Evolutionary conservation across 2,329 filamentous ascomycete genomes (phyloP), one percentile per base, ranked within the genome.

Genomic region (Monilinia laxa): DNA sequence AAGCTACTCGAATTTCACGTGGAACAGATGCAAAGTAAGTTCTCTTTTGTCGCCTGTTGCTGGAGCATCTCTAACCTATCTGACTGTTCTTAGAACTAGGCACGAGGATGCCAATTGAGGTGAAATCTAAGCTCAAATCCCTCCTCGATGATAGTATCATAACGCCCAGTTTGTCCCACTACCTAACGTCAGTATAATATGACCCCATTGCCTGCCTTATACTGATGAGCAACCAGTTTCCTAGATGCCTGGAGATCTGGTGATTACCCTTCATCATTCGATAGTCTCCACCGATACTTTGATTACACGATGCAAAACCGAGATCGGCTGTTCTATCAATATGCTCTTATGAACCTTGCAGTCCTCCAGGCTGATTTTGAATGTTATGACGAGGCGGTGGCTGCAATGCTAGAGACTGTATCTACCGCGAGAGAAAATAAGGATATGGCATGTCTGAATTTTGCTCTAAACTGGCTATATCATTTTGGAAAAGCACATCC

Each of bases 341-440:
- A 97, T 76, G 95, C 95, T 0, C 81, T 98, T 18, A 88, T 99
- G 75, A 97, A 97, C 75, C 85, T 97, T 67, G 94, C 93, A 4
- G 92, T 97, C 45, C 84, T 98, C 5, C 94, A 99, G 75, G 92
- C 93, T 20, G 95, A 98, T 77, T 98, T 98, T 80, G 93, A 93
- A 57, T 97, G 92, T 75, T 89, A 93, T 76, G 85, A 87, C 52
- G 93, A 98, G 78, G 94, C 94, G 7, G 85, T 98, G n/a, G 87
- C 92, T 14, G 91, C 94, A 16, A 97, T 99, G 88, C 88, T 96
- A 54, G 95, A 98, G 77, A 93, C 94, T 0, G 93, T 99, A 45
- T 89, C 93, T 0, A 96, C 93, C n/a, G 95, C 95, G 0, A 84
- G 94, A 69, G 95, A 98, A 77, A 96, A 96, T 72, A 89, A 93